Base-by-base conservation (phyloP, 176 grass and related monocot genomes). In the Oryza glaberrima region DNA sequence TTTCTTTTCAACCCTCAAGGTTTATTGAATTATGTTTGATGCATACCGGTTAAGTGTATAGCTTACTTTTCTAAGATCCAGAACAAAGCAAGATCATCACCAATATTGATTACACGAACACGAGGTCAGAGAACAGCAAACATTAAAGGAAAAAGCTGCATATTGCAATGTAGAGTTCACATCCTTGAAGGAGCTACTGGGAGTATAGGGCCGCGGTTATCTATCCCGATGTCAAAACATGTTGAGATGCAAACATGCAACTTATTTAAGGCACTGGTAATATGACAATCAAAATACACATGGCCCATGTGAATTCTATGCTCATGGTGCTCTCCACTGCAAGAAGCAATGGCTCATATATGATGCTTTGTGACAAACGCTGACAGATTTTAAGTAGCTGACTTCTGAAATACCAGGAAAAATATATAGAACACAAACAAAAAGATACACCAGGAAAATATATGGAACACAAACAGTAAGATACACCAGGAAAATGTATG, bases 211-310 rank as follows among this genome's bases (percentile, higher is more conserved):
- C 5, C 1, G 38, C 4, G 38, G 40, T 41, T 41, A 41, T 41
- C 40, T 41, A 41, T 41, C 40, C 40, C 7, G 8, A 41, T 41
- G 40, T 41, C 40, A 41, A 34, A 79, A 12, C 22, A 45, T 36
- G 35, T 3, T 32, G 30, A 32, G 30, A 32, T 32, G 2, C 28
- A 30, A 30, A 30, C 28, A 75, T 74, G 46, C 35, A 69, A 46
- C 61, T 75, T 84, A 61, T 60, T 80, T 23, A 73, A 79, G 34
- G 61, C 69, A 80, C 12, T 14, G 16, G 34, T 83, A 47, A 12
- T 36, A 82, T 54, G n/a, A 72, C 34, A 58, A 45, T 47, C 26
- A 86, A 56, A 6, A 81, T 66, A 20, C 0, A 15, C 61, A 80
- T 11, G 19, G n/a, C 1, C 6, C 54, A n/a, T 35, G 67, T 20